Evolutionary conservation across 257 asterid genomes (phyloP), one percentile per base, ranked within the genome.

Genomic region (Eustoma russellianum): DNA sequence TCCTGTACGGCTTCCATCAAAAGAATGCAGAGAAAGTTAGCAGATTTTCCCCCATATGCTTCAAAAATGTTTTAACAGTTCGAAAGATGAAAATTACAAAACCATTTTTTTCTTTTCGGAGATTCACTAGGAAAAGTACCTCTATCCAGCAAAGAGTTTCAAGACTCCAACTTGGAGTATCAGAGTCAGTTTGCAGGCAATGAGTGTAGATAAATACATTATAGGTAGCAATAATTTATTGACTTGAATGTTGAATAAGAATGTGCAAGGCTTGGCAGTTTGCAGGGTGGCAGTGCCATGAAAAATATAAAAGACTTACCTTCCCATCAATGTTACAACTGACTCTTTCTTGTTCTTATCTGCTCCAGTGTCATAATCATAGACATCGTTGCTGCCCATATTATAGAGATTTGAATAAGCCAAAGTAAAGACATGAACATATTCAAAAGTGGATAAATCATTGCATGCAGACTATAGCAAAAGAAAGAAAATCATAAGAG

Each of bases 291-390:
- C 1, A 35, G 54, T 16, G 47, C 13, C 50, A 57, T 54, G 54
- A n/a, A 10, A 10, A 14, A 17, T 38, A 56, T 35, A 58, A 30
- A 35, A 46, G 46, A 50, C 66, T 75, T 70, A 83, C 97, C 95
- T 81, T 72, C 91, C 84, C 57, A 72, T 52, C 55, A 86, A 65
- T 60, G 82, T 91, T 46, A 91, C 98, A 53, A 87, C 92, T 5
- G 98, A 91, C 76, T 91, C 98, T 69, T 82, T 84, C 91, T 91
- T 91, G 79, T 91, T 81, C 69, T 63, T 72, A 74, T 91, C 98
- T 5, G 96, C 98, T 72, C 98, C 96, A 16, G 83, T 75, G 60
- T 83, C 96, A 72, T 79, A 86, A 87, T 90, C 98, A 59, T 90
- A 87, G 41, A 90, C 96, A 57, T 90, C 98, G 61, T 90, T 90